Percentiles rank a stretch among this genome's conserved stretches.
These are phyloP conservation scores for Verticillium klebahnii DNA, from an alignment of 2,329 filamentous ascomycete genomes.

Conservation along the genomic window DNA sequence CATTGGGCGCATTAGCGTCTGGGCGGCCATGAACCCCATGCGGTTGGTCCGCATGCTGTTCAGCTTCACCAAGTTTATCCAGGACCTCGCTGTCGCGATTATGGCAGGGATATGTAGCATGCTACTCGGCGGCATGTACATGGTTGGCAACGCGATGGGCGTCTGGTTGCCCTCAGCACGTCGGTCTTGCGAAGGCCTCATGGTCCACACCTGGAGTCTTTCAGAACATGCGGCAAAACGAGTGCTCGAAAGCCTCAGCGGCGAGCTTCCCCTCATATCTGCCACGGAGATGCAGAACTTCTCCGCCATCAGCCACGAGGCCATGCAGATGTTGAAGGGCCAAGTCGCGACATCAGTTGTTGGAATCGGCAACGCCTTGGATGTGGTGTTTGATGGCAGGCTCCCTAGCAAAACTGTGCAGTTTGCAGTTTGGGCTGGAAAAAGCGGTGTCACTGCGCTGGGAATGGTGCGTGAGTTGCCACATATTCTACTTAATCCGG, in stretches of 20 bases:
- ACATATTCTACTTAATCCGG: constrained; percentile 36
- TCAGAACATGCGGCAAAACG: constrained; percentile 39
- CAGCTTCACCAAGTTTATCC: constrained; percentile 69
- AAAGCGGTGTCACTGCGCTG: constrained; percentile 15
- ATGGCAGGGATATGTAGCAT: constrained; percentile 30
- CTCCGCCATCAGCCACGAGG: constrained; percentile 70
- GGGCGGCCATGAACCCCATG: constrained; percentile 74
- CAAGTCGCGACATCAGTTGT: constrained; percentile 39
- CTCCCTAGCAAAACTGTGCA: constrained; percentile 26
- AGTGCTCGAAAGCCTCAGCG: constrained; percentile 44
- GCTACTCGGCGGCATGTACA: constrained; percentile 6
- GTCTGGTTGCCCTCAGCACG: constrained; percentile 5
- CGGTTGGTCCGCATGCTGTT: constrained; percentile 71
- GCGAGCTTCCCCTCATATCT: constrained; percentile 46
- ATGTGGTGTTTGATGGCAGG: constrained; percentile 41
- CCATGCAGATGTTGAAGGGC: constrained; percentile 56
- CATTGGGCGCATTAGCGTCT: constrained; percentile 77
- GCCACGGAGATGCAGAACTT: constrained; percentile 67
- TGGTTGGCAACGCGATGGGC: constrained; percentile 11
- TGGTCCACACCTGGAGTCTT: constrained; percentile 32
- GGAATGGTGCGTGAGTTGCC: constrained; percentile 26
- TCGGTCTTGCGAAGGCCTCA: constrained; percentile 3
- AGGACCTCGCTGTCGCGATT: constrained; percentile 68
- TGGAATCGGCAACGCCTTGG: constrained; percentile 29
- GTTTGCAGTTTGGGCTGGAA: constrained; percentile 14